Evolutionary conservation across 139 green algal genomes (phyloP).

Genomic region (Yamagishiella unicocca): DNA sequence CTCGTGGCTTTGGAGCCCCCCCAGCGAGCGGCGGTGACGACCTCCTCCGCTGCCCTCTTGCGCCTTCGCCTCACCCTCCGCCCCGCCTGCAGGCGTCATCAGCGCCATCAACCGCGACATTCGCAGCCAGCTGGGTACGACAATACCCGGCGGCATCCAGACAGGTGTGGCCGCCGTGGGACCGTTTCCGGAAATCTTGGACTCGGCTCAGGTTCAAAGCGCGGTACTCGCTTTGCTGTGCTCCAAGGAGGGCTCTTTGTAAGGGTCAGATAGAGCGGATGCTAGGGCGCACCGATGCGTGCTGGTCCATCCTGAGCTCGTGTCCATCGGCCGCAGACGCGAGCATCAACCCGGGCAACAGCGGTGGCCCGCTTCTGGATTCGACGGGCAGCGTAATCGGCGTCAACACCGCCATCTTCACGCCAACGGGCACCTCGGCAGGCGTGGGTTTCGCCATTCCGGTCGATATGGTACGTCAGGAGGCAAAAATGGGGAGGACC

Average conservation of each 20-base stretch:
- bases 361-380: conserved; percentile 85
- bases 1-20: too few relatives aligned
- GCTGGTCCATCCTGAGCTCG: too few relatives aligned
- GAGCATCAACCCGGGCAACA: conserved; percentile 71
- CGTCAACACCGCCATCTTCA: conserved; percentile 93
- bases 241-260: too few relatives aligned
- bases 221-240: too few relatives aligned
- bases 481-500: too few relatives aligned
- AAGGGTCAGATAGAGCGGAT: too few relatives aligned
- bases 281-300: too few relatives aligned
- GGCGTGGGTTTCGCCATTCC: conserved; percentile 90
- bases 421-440: conserved; percentile 73
- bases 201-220: too few relatives aligned
- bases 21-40: too few relatives aligned
- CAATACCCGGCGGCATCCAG: conserved; percentile 87
- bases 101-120: conserved; percentile 74
- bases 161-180: conserved; percentile 72
- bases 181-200: too few relatives aligned
- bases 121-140: conserved; percentile 66
- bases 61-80: too few relatives aligned
- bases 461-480: conserved; percentile 63
- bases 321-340: conserved; percentile 52
- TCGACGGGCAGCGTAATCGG: conserved; percentile 74
- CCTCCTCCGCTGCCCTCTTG: too few relatives aligned
- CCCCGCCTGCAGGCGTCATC: conserved; percentile 64